Conservation (phyloP, 1,284 basidiomycete genomes). For the Ustilago nuda region DNA sequence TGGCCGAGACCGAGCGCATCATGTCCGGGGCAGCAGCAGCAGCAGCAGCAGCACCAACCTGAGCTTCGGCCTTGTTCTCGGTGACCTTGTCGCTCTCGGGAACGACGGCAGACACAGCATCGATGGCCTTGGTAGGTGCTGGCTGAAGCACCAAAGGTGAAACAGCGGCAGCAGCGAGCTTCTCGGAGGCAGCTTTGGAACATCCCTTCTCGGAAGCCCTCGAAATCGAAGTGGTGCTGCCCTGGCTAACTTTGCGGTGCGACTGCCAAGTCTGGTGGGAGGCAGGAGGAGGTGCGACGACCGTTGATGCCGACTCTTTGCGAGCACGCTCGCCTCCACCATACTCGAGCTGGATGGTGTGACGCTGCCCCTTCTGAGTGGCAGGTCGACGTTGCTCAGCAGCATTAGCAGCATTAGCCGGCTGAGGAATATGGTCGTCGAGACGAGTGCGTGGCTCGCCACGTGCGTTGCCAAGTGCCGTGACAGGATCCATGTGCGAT, state of each 20-base stretch:
- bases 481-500: slow-evolving; percentile 39
- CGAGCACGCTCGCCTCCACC: slow-evolving; percentile 41
- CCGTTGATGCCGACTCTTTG: slow-evolving; percentile 28
- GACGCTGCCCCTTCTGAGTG: slow-evolving; percentile 60
- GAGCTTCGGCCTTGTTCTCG: slow-evolving; percentile 17
- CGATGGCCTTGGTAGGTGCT: slow-evolving; percentile 11
- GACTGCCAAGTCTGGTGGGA: slow-evolving; percentile 35
- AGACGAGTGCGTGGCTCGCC: slow-evolving; percentile 54
- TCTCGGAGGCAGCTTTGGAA: slow-evolving; percentile 36
- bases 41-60: not conserved
- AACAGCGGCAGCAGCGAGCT: slow-evolving; percentile 40
- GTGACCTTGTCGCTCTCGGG: slow-evolving; percentile 38
- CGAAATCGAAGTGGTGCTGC: slow-evolving; percentile 32
- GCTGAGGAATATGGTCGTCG: slow-evolving; percentile 20
- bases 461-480: slow-evolving; percentile 48
- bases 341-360: slow-evolving; percentile 67
- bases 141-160: slow-evolving; percentile 42
- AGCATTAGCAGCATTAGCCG: slow-evolving; percentile 1
- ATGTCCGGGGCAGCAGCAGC: slow-evolving; percentile 19
- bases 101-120: slow-evolving; percentile 25
- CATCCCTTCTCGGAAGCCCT: slow-evolving; percentile 24
- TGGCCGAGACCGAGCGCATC: slow-evolving; percentile 42
- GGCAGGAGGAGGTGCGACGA: slow-evolving; percentile 17
- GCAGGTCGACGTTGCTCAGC: slow-evolving; percentile 36
- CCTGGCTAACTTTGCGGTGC: slow-evolving; percentile 35